Base-by-base conservation (phyloP, 768 basidiomycete species). In the Boletus barrowsii region DNA sequence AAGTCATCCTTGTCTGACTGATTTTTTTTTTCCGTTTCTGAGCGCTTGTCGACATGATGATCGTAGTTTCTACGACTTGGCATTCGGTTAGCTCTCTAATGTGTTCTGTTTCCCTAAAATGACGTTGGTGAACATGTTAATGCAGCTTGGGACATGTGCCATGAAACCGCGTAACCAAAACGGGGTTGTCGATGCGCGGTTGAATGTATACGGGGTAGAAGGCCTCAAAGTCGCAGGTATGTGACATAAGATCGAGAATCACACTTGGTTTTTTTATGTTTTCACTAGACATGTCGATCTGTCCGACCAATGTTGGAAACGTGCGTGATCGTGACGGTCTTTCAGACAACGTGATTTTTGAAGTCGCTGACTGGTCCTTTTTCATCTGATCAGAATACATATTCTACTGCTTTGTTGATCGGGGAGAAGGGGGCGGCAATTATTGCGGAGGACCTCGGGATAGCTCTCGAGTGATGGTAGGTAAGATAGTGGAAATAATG, bases 371-470 rank as follows among this genome's bases (percentile, higher is more conserved):
- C 8, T 11, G 6, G n/a, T 33, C 1, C 8, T 9, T 24, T 15
- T 0, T 6, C 30, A 5, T 41, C 10, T 30, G 22, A 29, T 10
- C 9, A 64, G 71, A 79, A 77, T 49, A 79, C 78, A 0, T 78
- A 75, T 51, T 75, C 74, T 0, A 75, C 75, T 8, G 73, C 76
- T 9, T 49, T 78, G 22, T 66, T 70, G 32, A 61, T 87, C 37
- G 84, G 83, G 5, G 84, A 86, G 67, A 86, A 86, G 66, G 83
- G 83, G 0, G 82, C 83, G 0, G 59, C 76, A 8, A 76, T 86
- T 39, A 83, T 87, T 43, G 80, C 79, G 3, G 73, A 83, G 51
- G 85, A 85, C 22, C 55, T 79, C 11, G 45, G 45, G 7, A 22
- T 22, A 22, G 22, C 22, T 3, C 22, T 22, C 22, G 22, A 22